Conservation (phyloP, 2,329 filamentous ascomycete genomes). For the Ceratocystis lukuohia region DNA sequence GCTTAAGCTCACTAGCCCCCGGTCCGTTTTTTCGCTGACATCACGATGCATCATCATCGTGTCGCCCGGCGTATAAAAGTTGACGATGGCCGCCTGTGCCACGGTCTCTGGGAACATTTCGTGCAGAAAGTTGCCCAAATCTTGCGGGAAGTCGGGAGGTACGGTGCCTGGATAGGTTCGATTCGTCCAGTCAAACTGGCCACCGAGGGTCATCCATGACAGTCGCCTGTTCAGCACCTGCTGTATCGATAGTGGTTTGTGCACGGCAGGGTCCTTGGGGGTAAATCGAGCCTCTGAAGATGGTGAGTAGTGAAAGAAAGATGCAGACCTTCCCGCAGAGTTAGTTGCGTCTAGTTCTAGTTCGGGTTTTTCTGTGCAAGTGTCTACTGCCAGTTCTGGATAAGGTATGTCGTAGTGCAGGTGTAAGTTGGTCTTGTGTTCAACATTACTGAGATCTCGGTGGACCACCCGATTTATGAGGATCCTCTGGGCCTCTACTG, state of each 20-base stretch:
- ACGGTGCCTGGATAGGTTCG: constrained; percentile 61
- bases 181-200: constrained; percentile 91
- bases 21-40: constrained; percentile 71
- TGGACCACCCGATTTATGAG: constrained; percentile 66
- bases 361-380: constrained; percentile 18
- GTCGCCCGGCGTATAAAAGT: constrained; percentile 82
- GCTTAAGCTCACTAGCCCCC: constrained; percentile 70
- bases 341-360: constrained; percentile 22
- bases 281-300: constrained; percentile 41
- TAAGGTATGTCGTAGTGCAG: constrained; percentile 64
- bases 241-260: constrained; percentile 56
- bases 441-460: constrained; percentile 56
- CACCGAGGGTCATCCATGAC: constrained; percentile 88
- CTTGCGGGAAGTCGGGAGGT: constrained; percentile 60
- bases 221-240: constrained; percentile 67
- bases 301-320: constrained; percentile 42
- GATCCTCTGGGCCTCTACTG: constrained; percentile 50
- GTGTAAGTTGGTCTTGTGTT: constrained; percentile 82
- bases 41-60: constrained; percentile 88
- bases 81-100: constrained; percentile 84
- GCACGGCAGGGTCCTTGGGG: constrained; percentile 59
- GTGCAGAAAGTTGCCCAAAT: constrained; percentile 55
- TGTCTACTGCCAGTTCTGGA: constrained; percentile 22
- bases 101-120: constrained; percentile 61
- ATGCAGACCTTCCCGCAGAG: constrained; percentile 24